Base-by-base conservation (phyloP, 2,329 filamentous ascomycete genomes). In the Triangularia verruculosa region DNA sequence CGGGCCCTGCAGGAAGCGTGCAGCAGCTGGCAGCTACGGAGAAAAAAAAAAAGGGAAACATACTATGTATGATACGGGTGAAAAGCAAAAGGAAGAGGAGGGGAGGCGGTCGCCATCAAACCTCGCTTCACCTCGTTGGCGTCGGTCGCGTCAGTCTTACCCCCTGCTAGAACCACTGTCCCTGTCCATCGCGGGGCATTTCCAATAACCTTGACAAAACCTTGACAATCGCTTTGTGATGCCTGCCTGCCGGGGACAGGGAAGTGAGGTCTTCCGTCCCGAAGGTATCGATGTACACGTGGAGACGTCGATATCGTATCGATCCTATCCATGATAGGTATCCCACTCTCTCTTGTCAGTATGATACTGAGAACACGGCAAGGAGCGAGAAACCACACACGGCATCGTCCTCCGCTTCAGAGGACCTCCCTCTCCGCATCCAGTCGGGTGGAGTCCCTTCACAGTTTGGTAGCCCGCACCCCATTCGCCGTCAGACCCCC, bases 391-490 rank as follows among this genome's bases (percentile, higher is more conserved):
- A 51, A 51, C n/a, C 43, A 52, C 34, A 25, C 17, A 52, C 47
- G 47, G 47, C 47, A 51, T 52, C 20, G 34, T 32, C 30, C 30
- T 32, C 30, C 5, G 30, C 30, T 6, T 12, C 5, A 32, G 60
- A 63, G 61, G 58, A 61, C 17, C 27, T 56, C 66, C 56, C 63
- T 62, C 62, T 15, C 51, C 51, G 61, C 64, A 58, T 24, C 51
- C 55, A 53, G 34, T 39, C 22, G 32, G 30, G 56, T 58, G 56
- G 22, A 47, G 56, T 55, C 47, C 57, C 11, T 63, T 47, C 15
- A 47, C 60, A 68, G 61, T 66, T 61, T 70, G 68, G 68, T 62
- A 65, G 59, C 20, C n/a, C 39, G 63, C 39, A 52, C 39, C 57
- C 60, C 62, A 69, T 70, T 70, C 61, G 68, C 65, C 59, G 32